Conservation (phyloP, 2,329 filamentous ascomycete species). For the Claviceps digitariae region DNA sequence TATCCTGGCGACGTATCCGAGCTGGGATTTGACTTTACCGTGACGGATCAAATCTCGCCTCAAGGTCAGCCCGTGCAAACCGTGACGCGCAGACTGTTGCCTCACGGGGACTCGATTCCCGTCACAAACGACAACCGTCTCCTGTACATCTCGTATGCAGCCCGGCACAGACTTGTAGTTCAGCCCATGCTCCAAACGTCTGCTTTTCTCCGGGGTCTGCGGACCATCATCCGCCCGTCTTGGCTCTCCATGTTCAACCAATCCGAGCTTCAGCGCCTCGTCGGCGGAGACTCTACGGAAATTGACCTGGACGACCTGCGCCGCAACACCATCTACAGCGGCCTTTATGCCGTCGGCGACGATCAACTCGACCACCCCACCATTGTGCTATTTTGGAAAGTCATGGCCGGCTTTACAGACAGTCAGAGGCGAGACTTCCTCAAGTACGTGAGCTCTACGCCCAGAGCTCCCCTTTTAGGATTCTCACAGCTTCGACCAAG, state of each 20-base stretch:
- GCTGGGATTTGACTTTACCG: constrained; percentile 76
- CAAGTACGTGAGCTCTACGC: constrained; percentile 92
- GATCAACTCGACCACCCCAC: constrained; percentile 78
- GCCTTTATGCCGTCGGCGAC: constrained; percentile 79
- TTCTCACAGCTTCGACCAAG: constrained; percentile 74
- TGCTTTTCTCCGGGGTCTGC: constrained; percentile 76
- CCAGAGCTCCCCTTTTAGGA: constrained; percentile 75
- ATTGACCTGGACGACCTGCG: constrained; percentile 83
- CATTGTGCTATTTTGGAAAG: constrained; percentile 79
- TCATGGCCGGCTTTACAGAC: constrained; percentile 65
- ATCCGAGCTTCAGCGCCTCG: constrained; percentile 79
- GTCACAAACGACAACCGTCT: constrained; percentile 90
- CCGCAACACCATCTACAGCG: constrained; percentile 72
- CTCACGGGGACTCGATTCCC: constrained; percentile 58
- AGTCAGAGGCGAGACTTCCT: constrained; percentile 71
- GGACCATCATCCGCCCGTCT: constrained; percentile 74
- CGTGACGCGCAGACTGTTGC: constrained; percentile 61
- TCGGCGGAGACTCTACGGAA: constrained; percentile 73
- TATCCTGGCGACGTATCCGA: constrained; percentile 59
- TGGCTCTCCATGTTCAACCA: constrained; percentile 99
- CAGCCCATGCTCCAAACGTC: constrained; percentile 73
- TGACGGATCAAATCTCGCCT: constrained; percentile 53
- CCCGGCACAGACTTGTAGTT: constrained; percentile 68
- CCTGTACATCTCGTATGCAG: constrained; percentile 88
- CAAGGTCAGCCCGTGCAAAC: constrained; percentile 39